phyloP scores from a whole-genome alignment of 345 rosid genomes.

The Pelargonium nanum region DNA sequence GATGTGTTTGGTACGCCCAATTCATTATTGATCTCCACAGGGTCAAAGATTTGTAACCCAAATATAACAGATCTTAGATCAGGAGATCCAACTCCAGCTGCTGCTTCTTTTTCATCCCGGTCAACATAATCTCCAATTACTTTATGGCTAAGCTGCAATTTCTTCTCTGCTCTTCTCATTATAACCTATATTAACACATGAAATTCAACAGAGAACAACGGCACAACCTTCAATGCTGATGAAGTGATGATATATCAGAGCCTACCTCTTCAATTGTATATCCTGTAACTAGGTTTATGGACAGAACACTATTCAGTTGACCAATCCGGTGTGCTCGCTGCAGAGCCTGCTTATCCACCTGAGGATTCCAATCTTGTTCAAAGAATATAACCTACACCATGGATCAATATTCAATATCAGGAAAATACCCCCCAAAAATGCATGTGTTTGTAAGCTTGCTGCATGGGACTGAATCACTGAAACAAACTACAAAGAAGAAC shows the following conservation, averaged over 20 bases:
- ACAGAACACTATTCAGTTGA: slow-evolving; percentile 70
- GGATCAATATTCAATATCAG: background rate
- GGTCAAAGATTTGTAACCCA: slow-evolving; percentile 68
- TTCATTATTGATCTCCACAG: slow-evolving; percentile 26
- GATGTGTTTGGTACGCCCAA: slow-evolving; percentile 34
- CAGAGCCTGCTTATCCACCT: slow-evolving; percentile 87
- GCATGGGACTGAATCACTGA: no score
- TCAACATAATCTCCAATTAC: slow-evolving; percentile 49
- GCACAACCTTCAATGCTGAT: slow-evolving; percentile 1
- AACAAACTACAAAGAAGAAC: no score
- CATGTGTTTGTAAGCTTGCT: no score
- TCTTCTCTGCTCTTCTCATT: slow-evolving; percentile 67
- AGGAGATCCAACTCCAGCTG: slow-evolving; percentile 29
- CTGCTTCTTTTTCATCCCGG: slow-evolving; percentile 34
- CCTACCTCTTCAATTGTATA: slow-evolving; percentile 67
- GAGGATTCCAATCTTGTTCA: slow-evolving; percentile 98
- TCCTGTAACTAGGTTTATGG: slow-evolving; percentile 67
- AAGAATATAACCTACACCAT: slow-evolving; percentile 60
- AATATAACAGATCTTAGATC: slow-evolving; percentile 61
- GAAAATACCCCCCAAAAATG: background rate
- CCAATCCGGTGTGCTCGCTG: slow-evolving; percentile 94
- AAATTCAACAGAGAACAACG: slow-evolving; percentile 4
- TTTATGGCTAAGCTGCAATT: slow-evolving; percentile 68
- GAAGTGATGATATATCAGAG: slow-evolving; percentile 6
- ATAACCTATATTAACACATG: slow-evolving; percentile 41